Conservation (phyloP, 2,329 filamentous ascomycete genomes). For the Neospermospora avenae region DNA sequence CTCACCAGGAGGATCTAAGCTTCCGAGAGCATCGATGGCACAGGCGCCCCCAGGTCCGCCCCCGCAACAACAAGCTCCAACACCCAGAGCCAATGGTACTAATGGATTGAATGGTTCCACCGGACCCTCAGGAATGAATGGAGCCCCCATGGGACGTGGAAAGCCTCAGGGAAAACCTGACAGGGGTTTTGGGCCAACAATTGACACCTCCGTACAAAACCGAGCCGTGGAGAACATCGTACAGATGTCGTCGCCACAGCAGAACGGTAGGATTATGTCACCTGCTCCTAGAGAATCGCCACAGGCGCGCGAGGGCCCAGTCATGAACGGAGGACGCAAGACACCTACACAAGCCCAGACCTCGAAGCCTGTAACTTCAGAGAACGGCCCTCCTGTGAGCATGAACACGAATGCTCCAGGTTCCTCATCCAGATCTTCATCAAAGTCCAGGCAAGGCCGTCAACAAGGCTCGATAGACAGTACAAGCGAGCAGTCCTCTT, state of each 20-base stretch:
- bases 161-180: constrained; percentile 31
- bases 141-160: constrained; percentile 15
- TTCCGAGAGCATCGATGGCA: constrained; percentile 56
- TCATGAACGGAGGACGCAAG: constrained; percentile 61
- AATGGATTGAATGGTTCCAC: not conserved
- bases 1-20: constrained; percentile 47
- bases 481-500: constrained; percentile 51
- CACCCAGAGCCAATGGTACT: constrained; percentile 38
- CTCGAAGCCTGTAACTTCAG: constrained; percentile 33
- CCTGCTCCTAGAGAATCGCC: constrained; percentile 38
- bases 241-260: constrained; percentile 38
- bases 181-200: constrained; percentile 29
- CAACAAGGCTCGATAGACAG: constrained; percentile 68
- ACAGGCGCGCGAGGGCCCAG: constrained; percentile 47
- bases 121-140: constrained; percentile 15
- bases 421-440: constrained; percentile 40
- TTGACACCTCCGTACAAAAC: constrained; percentile 37
- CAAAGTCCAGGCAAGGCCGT: constrained; percentile 52
- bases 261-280: constrained; percentile 28
- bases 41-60: constrained; percentile 62
- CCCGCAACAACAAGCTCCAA: constrained; percentile 60
- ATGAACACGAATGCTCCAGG: constrained; percentile 17
- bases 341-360: constrained; percentile 56
- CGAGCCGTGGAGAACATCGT: constrained; percentile 45
- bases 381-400: constrained; percentile 29